These are phyloP conservation scores for Diplotaxis tenuifolia DNA, from an alignment of 345 rosid genomes.

Conservation along the genomic window DNA sequence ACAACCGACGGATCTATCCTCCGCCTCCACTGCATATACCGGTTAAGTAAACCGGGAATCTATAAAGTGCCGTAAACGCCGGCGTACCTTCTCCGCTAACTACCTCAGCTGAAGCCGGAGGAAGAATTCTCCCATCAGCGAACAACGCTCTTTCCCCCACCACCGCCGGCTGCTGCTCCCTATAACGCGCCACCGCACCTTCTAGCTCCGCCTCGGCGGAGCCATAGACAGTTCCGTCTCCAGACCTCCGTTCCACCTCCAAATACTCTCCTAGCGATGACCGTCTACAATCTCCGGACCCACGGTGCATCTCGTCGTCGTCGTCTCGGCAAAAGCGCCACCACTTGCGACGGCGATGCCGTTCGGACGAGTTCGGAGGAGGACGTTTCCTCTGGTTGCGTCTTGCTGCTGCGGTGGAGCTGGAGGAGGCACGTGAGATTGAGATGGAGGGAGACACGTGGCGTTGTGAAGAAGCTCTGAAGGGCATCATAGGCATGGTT, in stretches of 20 bases:
- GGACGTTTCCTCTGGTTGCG: slow-evolving; percentile 36
- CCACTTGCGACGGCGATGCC: slow-evolving; percentile 63
- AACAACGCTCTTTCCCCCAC: slow-evolving; percentile 57
- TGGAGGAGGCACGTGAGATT: slow-evolving; percentile 24
- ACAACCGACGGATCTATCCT: slow-evolving; percentile 22
- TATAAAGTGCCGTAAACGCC: slow-evolving; percentile 45
- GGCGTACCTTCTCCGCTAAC: slow-evolving; percentile 41
- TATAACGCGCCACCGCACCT: slow-evolving; percentile 40
- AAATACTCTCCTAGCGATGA: slow-evolving; percentile 86
- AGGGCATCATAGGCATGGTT: slow-evolving; percentile 40
- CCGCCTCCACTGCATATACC: slow-evolving; percentile 72
- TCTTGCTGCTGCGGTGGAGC: slow-evolving; percentile 8
- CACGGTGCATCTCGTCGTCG: slow-evolving; percentile 25
- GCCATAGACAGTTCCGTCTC: slow-evolving; percentile 54
- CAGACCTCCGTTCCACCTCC: slow-evolving; percentile 86
- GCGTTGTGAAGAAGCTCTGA: slow-evolving; percentile 60
- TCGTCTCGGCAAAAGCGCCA: slow-evolving; percentile 80
- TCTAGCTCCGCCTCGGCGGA: slow-evolving; percentile 59
- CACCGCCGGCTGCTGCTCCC: slow-evolving; percentile 31
- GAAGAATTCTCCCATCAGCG: slow-evolving; percentile 81
- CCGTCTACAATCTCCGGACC: slow-evolving; percentile 44
- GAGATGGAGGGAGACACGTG: slow-evolving; percentile 38
- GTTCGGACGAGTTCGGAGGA: slow-evolving; percentile 36
- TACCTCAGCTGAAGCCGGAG: slow-evolving; percentile 47
- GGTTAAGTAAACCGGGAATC: slow-evolving; percentile 70